Conservation (phyloP, 2,329 filamentous ascomycete genomes). For the Talaromyces piceae region DNA sequence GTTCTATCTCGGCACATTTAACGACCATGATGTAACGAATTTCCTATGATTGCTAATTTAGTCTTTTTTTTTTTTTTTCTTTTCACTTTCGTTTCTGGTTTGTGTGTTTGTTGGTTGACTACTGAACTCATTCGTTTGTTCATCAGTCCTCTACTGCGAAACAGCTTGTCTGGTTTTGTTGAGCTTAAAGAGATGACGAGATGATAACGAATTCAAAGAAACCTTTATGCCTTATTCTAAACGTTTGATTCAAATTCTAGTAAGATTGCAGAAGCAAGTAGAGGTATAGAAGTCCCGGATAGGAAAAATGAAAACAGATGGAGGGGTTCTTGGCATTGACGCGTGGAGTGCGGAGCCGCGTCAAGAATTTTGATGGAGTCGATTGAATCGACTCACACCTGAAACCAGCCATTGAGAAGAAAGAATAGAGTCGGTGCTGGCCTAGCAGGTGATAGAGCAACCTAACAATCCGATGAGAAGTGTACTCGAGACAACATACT, state of each 20-base stretch:
- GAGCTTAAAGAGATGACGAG: constrained; percentile 9
- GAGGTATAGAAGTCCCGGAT: background rate
- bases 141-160: constrained; percentile 6
- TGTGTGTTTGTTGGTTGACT: background rate
- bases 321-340: constrained; percentile 7
- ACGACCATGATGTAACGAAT: constrained; percentile 19
- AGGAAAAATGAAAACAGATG: constrained; percentile 10
- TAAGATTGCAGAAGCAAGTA: background rate
- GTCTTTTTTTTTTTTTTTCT: background rate
- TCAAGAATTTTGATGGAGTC: no score
- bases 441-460: no score
- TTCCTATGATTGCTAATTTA: constrained; percentile 11
- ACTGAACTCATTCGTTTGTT: constrained; percentile 3
- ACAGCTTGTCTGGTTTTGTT: constrained; percentile 2
- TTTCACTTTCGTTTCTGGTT: background rate
- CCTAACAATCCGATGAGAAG: no score
- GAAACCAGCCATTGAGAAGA: no score
- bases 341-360: no score
- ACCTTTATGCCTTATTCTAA: background rate
- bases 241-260: background rate
- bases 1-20: constrained; percentile 10
- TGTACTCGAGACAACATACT: no score
- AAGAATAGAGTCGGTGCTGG: no score
- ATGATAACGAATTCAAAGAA: constrained; percentile 11
- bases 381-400: no score